Base-by-base conservation (phyloP, 768 basidiomycete genomes). In the Tylopilus intermedius region DNA sequence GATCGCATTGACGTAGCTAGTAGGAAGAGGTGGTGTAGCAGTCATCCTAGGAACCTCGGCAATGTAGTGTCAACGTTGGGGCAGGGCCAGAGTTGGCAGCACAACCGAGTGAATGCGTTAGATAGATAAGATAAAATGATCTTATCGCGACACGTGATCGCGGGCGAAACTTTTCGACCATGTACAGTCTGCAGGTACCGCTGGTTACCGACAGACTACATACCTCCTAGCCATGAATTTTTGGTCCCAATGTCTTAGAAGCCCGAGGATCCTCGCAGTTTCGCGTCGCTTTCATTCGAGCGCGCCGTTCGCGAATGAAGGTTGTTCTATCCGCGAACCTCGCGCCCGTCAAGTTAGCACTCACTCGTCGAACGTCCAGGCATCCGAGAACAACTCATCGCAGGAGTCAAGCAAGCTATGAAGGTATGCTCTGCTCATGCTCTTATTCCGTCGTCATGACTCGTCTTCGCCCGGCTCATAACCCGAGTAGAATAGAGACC, bases 401-500 rank as follows among this genome's bases (percentile, higher is more conserved):
- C 65, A 39, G 79, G 79, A 49, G 76, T 88, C 22, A 89, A 88
- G 61, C 59, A 66, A 24, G 81, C 86, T 8, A 80, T 89, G 82
- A 88, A 84, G 79, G 86, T 84, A 47, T 26, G 61, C n/a, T 45
- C 1, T 8, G 30, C 29, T 2, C 7, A 30, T 27, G 33, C 18
- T 24, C 30, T 22, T 13, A 13, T 26, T 35, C 4, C 27, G 14
- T 21, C 5, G 22, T 48, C 32, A 10, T 41, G 35, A 47, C 29
- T 13, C 21, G 21, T 39, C 33, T 33, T 22, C 22, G 41, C 30
- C 30, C 11, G 13, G 32, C 54, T 60, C n/a, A 47, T 32, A 47
- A 30, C 51, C 41, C 24, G 13, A 55, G 21, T 63, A 88, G 86
- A 73, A 62, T 51, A 84, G 77, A 59, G 79, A 88, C 58, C 64